Percentiles rank a stretch among this genome's conserved stretches.
phyloP scores from a whole-genome alignment of 495 filamentous ascomycete species.

The Neurospora cerealis region DNA sequence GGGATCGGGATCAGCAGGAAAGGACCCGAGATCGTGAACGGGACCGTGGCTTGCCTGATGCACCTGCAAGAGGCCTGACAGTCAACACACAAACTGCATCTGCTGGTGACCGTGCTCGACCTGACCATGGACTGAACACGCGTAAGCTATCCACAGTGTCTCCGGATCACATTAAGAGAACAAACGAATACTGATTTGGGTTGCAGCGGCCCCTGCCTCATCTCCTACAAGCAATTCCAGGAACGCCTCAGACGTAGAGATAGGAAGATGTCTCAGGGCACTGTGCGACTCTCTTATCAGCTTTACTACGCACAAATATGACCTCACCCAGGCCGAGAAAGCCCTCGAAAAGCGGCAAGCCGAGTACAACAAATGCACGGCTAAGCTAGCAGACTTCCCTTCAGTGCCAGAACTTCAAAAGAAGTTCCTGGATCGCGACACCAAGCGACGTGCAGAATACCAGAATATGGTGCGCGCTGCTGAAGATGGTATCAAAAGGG shows the following conservation, averaged over 20 bases:
- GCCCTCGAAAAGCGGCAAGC: constrained; percentile 4
- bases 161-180: not conserved
- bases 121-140: not conserved
- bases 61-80: not conserved
- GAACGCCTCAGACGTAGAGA: not conserved
- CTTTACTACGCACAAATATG: not conserved
- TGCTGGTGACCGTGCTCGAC: not conserved
- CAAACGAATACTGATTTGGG: not conserved
- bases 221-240: not conserved
- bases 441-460: not conserved
- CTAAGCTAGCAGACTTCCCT: constrained; percentile 20
- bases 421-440: not conserved
- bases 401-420: constrained; percentile 21
- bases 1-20: not conserved
- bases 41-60: not conserved
- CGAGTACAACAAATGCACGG: constrained; percentile 14
- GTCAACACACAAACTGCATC: not conserved
- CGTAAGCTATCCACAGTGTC: not conserved
- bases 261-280: not conserved
- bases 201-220: not conserved
- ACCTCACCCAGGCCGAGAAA: constrained; percentile 3
- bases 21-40: not conserved
- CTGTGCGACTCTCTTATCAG: not conserved
- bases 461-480: not conserved
- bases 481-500: not conserved